Percentiles rank a stretch among this genome's conserved stretches.
Evolutionary conservation across 225 moss, liverwort and hornwort species (phyloP).

Genomic region (Ulota crispa): DNA sequence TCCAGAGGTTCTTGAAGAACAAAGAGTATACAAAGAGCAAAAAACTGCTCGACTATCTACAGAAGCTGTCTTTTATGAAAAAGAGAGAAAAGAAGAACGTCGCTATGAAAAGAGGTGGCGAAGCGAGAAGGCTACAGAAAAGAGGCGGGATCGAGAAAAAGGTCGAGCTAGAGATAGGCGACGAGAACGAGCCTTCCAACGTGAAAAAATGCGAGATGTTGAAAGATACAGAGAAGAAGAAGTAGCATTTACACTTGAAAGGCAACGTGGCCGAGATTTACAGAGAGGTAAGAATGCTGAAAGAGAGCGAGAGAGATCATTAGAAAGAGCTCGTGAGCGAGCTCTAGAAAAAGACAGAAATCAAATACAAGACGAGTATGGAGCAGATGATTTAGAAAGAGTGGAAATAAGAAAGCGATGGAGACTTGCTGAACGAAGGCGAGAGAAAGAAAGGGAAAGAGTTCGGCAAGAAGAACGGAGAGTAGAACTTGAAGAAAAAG

Average conservation of each 20-base stretch:
- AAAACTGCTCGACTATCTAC: neutral
- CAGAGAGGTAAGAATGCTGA: slow-evolving; percentile 10
- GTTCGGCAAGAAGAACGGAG: slow-evolving; percentile 21
- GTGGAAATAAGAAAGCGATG: slow-evolving; percentile 32
- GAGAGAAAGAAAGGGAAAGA: slow-evolving; percentile 29
- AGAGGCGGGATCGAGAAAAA: slow-evolving; percentile 36
- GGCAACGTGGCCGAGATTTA: slow-evolving; percentile 32
- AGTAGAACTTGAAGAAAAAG: slow-evolving; percentile 39
- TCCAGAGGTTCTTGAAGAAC: slow-evolving; percentile 14
- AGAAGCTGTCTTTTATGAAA: slow-evolving; percentile 38
- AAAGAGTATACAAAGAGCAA: slow-evolving; percentile 28
- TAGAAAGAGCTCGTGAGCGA: slow-evolving; percentile 31
- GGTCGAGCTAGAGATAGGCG: slow-evolving; percentile 33
- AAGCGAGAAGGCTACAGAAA: slow-evolving; percentile 18
- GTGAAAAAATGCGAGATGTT: slow-evolving; percentile 34
- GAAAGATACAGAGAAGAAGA: slow-evolving; percentile 42
- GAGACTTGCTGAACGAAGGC: slow-evolving; percentile 35
- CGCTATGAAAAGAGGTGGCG: slow-evolving; percentile 20
- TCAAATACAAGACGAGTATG: neutral
- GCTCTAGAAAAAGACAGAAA: slow-evolving; percentile 33
- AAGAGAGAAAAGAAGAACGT: slow-evolving; percentile 48
- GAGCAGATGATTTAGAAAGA: slow-evolving; percentile 14
- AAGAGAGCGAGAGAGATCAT: slow-evolving; percentile 36
- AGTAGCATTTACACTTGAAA: slow-evolving; percentile 27
- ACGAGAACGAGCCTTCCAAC: slow-evolving; percentile 26